Percentiles rank a stretch among this genome's conserved stretches.
phyloP scores from a whole-genome alignment of 2,329 filamentous ascomycete species.

The Ceratocystis variospora region DNA sequence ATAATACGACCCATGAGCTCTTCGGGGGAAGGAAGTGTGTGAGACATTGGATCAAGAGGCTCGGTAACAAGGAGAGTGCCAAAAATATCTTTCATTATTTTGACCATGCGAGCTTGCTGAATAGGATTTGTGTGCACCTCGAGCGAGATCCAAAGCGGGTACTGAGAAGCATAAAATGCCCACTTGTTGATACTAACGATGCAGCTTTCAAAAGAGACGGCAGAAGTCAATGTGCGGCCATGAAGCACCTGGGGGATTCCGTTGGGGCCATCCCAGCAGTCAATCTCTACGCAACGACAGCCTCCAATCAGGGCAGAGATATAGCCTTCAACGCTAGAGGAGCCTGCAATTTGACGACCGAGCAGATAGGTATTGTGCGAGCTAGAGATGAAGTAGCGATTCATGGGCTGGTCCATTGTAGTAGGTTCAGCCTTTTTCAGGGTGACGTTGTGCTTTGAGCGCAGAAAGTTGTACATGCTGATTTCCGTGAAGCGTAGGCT shows the following conservation, averaged over 20 bases:
- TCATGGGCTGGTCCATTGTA: conserved; percentile 67
- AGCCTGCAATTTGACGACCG: conserved; percentile 75
- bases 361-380: conserved; percentile 97
- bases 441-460: conserved; percentile 60
- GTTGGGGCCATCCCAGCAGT: conserved; percentile 91
- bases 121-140: conserved; percentile 81
- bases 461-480: conserved; percentile 63
- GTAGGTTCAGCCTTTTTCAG: conserved; percentile 48
- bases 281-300: conserved; percentile 91
- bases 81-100: conserved; percentile 75
- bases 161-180: conserved; percentile 75
- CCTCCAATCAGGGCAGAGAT: conserved; percentile 76
- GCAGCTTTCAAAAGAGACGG: conserved; percentile 80
- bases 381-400: conserved; percentile 96
- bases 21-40: conserved; percentile 68
- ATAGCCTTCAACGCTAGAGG: conserved; percentile 90
- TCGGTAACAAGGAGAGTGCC: conserved; percentile 64
- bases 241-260: conserved; percentile 83
- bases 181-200: conserved; percentile 91
- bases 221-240: conserved; percentile 74
- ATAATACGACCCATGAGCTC: conserved; percentile 72
- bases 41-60: conserved; percentile 53
- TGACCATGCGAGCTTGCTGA: conserved; percentile 79
- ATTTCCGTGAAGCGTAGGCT: conserved; percentile 54
- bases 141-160: conserved; percentile 84